phyloP scores from a whole-genome alignment of 2,329 filamentous ascomycete genomes.

The Penicillium sp. region DNA sequence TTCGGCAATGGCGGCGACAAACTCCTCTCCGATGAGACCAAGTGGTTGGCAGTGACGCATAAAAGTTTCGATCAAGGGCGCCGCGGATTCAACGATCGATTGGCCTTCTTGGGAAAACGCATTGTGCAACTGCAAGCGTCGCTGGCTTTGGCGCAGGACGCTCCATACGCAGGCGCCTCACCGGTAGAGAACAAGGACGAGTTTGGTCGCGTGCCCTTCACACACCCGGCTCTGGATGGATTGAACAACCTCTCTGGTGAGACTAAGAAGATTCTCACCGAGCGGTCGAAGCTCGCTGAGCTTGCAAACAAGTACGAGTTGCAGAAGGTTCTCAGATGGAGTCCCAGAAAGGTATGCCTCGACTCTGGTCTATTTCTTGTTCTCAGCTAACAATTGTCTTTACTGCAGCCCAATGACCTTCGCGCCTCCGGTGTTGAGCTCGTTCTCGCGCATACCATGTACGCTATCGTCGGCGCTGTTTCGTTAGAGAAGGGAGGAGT shows the following conservation, averaged over 20 bases:
- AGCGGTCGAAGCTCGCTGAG: conserved; percentile 62
- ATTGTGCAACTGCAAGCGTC: conserved; percentile 64
- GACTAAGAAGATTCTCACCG: conserved; percentile 60
- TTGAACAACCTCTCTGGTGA: conserved; percentile 66
- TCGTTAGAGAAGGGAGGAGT: conserved; percentile 83
- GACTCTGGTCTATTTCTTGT: conserved; percentile 1
- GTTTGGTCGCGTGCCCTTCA: conserved; percentile 62
- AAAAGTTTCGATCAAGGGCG: conserved; percentile 97
- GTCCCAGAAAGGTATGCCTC: conserved; percentile 69
- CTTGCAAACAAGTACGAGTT: conserved; percentile 71
- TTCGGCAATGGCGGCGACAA: conserved; percentile 70
- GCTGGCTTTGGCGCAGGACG: conserved; percentile 56
- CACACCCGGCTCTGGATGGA: conserved; percentile 67
- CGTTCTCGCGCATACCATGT: conserved; percentile 73
- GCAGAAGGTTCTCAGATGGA: conserved; percentile 78
- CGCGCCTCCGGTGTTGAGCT: conserved; percentile 68
- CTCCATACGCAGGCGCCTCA: conserved; percentile 31
- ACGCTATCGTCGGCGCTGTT: conserved; percentile 83
- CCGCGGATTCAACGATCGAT: conserved; percentile 87
- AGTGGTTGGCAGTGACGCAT: conserved; percentile 95
- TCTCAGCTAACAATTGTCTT: background rate
- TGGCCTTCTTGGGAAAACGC: conserved; percentile 77
- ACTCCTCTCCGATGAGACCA: conserved; percentile 82
- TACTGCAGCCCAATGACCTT: conserved; percentile 61
- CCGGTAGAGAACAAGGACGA: conserved; percentile 41